These are phyloP conservation scores for Blastomyces parvus DNA, from an alignment of 2,329 filamentous ascomycete genomes.

Conservation along the genomic window DNA sequence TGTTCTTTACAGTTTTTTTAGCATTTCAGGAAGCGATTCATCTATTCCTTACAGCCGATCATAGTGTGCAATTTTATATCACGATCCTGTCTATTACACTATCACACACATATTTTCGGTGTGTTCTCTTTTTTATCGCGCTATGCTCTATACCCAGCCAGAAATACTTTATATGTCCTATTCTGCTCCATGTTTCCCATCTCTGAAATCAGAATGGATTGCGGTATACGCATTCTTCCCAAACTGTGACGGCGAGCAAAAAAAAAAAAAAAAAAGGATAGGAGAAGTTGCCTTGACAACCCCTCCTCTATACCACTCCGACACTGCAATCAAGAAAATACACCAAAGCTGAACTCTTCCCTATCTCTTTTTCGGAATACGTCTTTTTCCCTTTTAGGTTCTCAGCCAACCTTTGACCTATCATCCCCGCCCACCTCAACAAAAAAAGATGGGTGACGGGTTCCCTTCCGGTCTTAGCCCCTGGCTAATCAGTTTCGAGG, in stretches of 20 bases:
- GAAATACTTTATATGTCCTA: neutral
- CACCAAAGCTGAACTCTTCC: neutral
- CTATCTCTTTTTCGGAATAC: neutral
- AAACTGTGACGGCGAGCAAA: neutral
- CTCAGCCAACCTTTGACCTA: neutral
- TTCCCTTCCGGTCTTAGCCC: slow-evolving; percentile 1
- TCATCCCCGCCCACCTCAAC: too few relatives aligned
- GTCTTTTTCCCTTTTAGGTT: neutral
- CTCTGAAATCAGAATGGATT: neutral
- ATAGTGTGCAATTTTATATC: neutral
- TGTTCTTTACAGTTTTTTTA: neutral
- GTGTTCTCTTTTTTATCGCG: neutral
- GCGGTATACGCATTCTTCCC: neutral
- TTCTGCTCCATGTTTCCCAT: neutral
- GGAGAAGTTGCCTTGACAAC: slow-evolving; percentile 2
- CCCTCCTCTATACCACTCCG: neutral
- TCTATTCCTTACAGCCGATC: neutral
- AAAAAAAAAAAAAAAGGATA: neutral
- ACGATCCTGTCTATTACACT: neutral
- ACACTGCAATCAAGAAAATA: neutral
- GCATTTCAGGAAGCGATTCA: neutral
- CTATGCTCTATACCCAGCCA: neutral
- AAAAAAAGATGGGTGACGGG: neutral
- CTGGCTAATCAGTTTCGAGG: slow-evolving; percentile 9
- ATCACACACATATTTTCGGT: neutral